Percentiles rank a stretch among this genome's conserved stretches.
phyloP scores from a whole-genome alignment of 352 stramenopile genomes.

The Globisporangium acanthophoron region DNA sequence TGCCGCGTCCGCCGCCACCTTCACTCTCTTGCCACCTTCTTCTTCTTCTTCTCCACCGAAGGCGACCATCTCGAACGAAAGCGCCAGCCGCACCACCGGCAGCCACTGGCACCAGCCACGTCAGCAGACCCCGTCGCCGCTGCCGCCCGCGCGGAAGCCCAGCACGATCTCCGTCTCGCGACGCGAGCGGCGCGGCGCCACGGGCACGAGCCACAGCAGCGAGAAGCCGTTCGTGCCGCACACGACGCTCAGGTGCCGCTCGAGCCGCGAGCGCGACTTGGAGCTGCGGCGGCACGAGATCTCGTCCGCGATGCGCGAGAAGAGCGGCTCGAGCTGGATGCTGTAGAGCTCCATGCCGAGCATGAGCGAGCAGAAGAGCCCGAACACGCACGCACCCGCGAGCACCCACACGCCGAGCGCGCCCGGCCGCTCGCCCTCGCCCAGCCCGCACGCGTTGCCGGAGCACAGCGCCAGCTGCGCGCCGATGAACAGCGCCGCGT shows the following conservation, averaged over 20 bases:
- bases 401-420: constrained; percentile 61
- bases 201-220: constrained; percentile 57
- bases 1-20: not conserved
- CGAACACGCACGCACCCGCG: constrained; percentile 60
- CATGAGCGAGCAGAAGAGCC: constrained; percentile 74
- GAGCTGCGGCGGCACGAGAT: constrained; percentile 41
- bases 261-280: constrained; percentile 55
- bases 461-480: constrained; percentile 45
- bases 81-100: not conserved
- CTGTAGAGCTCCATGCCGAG: constrained; percentile 75
- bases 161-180: constrained; percentile 62
- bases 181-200: constrained; percentile 31
- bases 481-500: constrained; percentile 47
- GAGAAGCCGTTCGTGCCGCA: constrained; percentile 70
- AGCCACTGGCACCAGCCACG: no score
- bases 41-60: not conserved
- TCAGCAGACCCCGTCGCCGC: not conserved
- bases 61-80: not conserved
- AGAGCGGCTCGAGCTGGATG: constrained; percentile 57
- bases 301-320: constrained; percentile 49
- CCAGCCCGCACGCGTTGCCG: constrained; percentile 46
- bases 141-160: constrained; percentile 28
- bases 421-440: constrained; percentile 52
- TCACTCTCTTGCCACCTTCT: not conserved
- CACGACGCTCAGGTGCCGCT: constrained; percentile 71